Evolutionary conservation across 2,329 filamentous ascomycete genomes (phyloP).

Genomic region (Waltergamsia citrina): DNA sequence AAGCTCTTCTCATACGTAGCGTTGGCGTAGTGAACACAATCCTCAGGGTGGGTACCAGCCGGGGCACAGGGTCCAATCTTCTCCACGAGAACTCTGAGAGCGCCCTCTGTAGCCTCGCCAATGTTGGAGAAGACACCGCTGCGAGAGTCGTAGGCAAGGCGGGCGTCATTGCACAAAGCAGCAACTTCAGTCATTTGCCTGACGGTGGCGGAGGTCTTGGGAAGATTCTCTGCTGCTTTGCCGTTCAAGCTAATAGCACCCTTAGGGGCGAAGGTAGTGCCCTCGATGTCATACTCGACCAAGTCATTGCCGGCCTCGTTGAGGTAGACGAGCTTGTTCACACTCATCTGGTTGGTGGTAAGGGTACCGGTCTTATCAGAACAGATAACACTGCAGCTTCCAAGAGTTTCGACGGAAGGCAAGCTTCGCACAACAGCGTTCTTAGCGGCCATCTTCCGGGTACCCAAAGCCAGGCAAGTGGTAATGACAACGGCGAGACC

Average conservation of each 20-base stretch:
- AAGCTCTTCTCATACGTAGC: constrained; percentile 71
- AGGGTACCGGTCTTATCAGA: constrained; percentile 98
- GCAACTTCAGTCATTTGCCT: constrained; percentile 66
- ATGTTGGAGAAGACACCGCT: constrained; percentile 68
- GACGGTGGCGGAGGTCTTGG: constrained; percentile 65
- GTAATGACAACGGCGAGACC: constrained; percentile 97
- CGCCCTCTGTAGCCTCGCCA: constrained; percentile 92
- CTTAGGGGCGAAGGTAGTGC: constrained; percentile 82
- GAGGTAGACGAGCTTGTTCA: constrained; percentile 83
- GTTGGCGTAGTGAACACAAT: constrained; percentile 74
- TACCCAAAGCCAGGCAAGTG: constrained; percentile 93
- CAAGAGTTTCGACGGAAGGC: constrained; percentile 93
- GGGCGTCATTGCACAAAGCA: constrained; percentile 81
- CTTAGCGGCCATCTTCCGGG: constrained; percentile 97
- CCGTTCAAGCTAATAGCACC: constrained; percentile 64
- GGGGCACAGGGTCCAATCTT: constrained; percentile 82
- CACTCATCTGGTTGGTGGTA: constrained; percentile 99
- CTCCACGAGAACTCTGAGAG: constrained; percentile 81
- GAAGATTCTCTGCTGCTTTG: constrained; percentile 57
- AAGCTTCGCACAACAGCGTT: constrained; percentile 95
- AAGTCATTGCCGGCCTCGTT: constrained; percentile 63
- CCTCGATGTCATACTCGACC: constrained; percentile 82
- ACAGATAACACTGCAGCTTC: constrained; percentile 98
- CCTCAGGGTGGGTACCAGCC: constrained; percentile 36
- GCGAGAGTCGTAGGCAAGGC: constrained; percentile 72